These are phyloP conservation scores for Puccinellia tenuiflora DNA, from an alignment of 176 grass and related monocot genomes.

Conservation along the genomic window DNA sequence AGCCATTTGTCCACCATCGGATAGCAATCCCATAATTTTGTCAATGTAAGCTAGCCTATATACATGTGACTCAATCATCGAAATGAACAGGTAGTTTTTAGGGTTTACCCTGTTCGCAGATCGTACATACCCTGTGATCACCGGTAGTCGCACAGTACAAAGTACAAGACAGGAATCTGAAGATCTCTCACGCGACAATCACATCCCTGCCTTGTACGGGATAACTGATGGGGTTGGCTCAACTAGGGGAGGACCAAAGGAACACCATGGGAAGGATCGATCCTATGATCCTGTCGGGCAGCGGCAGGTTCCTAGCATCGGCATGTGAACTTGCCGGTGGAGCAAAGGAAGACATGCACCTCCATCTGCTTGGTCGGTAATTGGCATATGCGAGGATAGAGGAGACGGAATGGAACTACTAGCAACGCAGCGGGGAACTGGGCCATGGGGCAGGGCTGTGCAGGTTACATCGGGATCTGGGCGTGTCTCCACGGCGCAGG, in stretches of 20 bases:
- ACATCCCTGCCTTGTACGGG: neutral
- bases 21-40: too few species aligned
- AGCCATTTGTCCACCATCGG: too few species aligned
- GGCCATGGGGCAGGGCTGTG: neutral
- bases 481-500: constrained; percentile 17
- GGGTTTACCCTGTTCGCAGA: neutral
- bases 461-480: constrained; percentile 22
- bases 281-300: neutral
- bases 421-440: neutral
- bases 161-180: neutral
- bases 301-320: neutral
- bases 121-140: neutral
- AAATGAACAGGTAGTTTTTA: neutral
- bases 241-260: neutral
- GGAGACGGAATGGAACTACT: neutral
- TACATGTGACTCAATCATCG: neutral
- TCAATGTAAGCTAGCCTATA: too few species aligned
- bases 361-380: neutral
- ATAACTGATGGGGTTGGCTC: too few species aligned
- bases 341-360: neutral
- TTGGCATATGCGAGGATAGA: neutral
- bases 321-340: constrained; percentile 1
- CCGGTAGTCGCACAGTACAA: neutral
- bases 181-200: neutral
- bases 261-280: neutral